Evolutionary conservation across 495 filamentous ascomycete species (phyloP), one percentile per base, ranked within the genome.

Genomic region (Pseudevernia furfuracea): DNA sequence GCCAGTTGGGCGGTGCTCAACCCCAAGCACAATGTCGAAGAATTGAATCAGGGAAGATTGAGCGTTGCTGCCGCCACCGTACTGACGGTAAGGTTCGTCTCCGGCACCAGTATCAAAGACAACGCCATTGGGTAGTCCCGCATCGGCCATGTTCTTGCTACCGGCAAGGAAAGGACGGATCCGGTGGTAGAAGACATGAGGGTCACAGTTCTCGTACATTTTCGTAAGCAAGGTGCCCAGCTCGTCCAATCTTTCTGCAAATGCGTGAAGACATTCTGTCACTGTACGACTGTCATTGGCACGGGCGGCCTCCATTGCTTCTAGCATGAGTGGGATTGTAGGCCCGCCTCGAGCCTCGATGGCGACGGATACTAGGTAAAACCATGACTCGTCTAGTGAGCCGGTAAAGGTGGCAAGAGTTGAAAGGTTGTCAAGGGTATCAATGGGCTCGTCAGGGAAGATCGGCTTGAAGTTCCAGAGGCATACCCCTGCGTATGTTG

Each of bases 391-490:
- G 73, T 99, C 94, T 21, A 95, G 77, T 7, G 90, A 91, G 41
- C 95, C 94, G n/a, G 95, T 97, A 73, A 97, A 92, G 23, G 94
- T 96, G 62, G 85, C 82, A 65, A 96, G 79, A 15, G 89, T 92
- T 32, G 88, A 84, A 49, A 99, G 80, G 69, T 97, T 97, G 64
- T 91, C 82, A 41, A 96, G 81, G 58, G 85, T 84, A 69, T 93
- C 90, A 53, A 93, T 84, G 19, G 84, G 83, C 71, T 95, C 90
- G 64, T 88, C 83, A 48, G 82, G 74, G 71, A 96, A 96, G 49
- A 97, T 81, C 1, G 92, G 88, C 74, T 89, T 91, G 79, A 89
- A 97, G 74, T 99, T 99, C 94, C 95, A 99, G 38, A 99, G 81
- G 64, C 87, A 89, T 12, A 96, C 84, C 25, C 87, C 90, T 14